Percentiles rank a stretch among this genome's conserved stretches.
Evolutionary conservation across 768 basidiomycete species (phyloP).

Genomic region (Naematelia aurantialba): DNA sequence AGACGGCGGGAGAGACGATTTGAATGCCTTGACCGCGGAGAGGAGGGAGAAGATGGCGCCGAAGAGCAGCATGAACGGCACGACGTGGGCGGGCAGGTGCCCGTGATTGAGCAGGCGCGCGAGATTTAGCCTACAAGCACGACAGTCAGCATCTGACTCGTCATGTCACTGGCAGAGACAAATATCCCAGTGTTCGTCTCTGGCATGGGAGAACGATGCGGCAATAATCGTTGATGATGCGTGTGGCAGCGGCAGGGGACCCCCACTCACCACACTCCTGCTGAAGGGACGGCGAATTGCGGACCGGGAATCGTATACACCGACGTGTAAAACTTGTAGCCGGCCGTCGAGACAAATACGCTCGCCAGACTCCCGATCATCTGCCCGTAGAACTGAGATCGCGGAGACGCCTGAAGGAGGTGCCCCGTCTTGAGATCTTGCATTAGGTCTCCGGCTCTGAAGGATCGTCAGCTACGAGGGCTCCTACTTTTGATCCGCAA

Average conservation of each 20-base stretch:
- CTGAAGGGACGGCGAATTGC: constrained; percentile 92
- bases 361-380: constrained; percentile 83
- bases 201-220: too few relatives aligned
- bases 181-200: too few relatives aligned
- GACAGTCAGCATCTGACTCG: not conserved
- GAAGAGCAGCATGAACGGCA: constrained; percentile 73
- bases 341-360: constrained; percentile 81
- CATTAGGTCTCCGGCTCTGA: constrained; percentile 92
- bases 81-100: constrained; percentile 70
- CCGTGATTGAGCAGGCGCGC: constrained; percentile 59
- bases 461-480: constrained; percentile 14
- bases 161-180: too few relatives aligned
- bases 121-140: constrained; percentile 51
- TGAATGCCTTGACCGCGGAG: constrained; percentile 64
- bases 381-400: constrained; percentile 88
- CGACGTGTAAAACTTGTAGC: constrained; percentile 78
- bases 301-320: constrained; percentile 88
- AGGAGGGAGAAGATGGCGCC: constrained; percentile 66
- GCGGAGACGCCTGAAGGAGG: constrained; percentile 81
- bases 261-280: constrained; percentile 74
- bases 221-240: too few relatives aligned
- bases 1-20: constrained; percentile 8
- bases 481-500: too few relatives aligned
- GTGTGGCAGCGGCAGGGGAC: not conserved
- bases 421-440: constrained; percentile 98